Conservation (phyloP, 768 basidiomycete genomes). For the Podaxis pistillaris region DNA sequence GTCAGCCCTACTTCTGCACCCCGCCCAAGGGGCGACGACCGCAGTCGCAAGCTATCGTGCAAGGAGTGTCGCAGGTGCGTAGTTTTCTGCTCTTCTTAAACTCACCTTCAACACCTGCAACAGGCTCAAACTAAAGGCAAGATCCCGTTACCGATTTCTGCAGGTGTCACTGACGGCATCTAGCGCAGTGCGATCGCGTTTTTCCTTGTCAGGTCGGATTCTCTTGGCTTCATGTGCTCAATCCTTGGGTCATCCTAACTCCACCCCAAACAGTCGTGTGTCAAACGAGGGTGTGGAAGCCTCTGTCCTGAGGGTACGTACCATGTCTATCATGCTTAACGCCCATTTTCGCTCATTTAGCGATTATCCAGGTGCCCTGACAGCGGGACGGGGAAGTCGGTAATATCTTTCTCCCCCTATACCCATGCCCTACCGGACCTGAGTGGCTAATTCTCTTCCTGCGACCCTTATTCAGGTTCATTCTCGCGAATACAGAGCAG, state of each 20-base stretch:
- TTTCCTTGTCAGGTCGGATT: slow-evolving; percentile 56
- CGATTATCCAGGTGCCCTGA: slow-evolving; percentile 47
- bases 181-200: slow-evolving; percentile 55
- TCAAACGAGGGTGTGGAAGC: slow-evolving; percentile 63
- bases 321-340: slow-evolving; percentile 1
- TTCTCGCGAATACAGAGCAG: slow-evolving; percentile 66
- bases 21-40: slow-evolving; percentile 33
- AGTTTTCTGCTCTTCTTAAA: not conserved
- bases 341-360: slow-evolving; percentile 3
- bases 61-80: slow-evolving; percentile 50
- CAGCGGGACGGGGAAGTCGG: slow-evolving; percentile 65
- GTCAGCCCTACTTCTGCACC: slow-evolving; percentile 14
- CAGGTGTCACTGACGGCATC: slow-evolving; percentile 4
- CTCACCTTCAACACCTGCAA: slow-evolving; percentile 4
- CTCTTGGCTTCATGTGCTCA: slow-evolving; percentile 1
- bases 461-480: slow-evolving; percentile 43
- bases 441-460: slow-evolving; percentile 10
- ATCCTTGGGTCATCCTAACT: slow-evolving; percentile 17
- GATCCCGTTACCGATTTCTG: slow-evolving; percentile 11
- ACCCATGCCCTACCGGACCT: slow-evolving; percentile 2
- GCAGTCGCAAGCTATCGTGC: slow-evolving; percentile 46
- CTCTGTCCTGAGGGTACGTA: slow-evolving; percentile 56
- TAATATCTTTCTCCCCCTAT: slow-evolving; percentile 19
- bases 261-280: slow-evolving; percentile 45
- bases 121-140: slow-evolving; percentile 50